Evolutionary conservation across 2,329 filamentous ascomycete species (phyloP), one percentile per base, ranked within the genome.

Genomic region (Lecanosticta acicola): DNA sequence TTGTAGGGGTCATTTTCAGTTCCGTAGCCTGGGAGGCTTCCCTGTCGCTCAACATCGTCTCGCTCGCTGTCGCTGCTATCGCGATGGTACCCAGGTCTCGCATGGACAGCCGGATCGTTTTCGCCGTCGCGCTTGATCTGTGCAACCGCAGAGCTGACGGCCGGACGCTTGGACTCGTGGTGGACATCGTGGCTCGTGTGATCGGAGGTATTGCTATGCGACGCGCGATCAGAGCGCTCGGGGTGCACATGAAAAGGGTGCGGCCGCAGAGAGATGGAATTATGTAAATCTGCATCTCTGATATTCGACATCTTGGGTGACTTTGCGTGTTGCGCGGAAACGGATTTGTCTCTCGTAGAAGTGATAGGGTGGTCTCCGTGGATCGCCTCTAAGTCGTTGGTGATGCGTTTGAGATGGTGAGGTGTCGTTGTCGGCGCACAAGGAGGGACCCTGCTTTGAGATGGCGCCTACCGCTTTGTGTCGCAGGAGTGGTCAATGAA

Each of bases 1-100:
- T 83, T 80, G 67, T 88, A 93, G 0, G 91, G 91, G 59, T 97
- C 91, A 59, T 80, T 84, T 54, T 83, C 80, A 19, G 68, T 66
- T 16, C 74, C 79, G 59, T 83, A 79, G 7, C 73, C 74, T 0
- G 83, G 81, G 5, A 78, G 68, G 13, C 51, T 57, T 32, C 72
- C 71, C 35, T 74, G 69, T 18, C 68, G 62, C 55, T 76, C 73
- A 49, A 74, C 59, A 43, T 74, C 54, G 36, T 58, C 61, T 35
- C 55, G 48, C 29, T 59, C 53, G 43, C 44, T 49, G 18, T 55
- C 56, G 41, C 51, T 57, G 44, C 60, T 59, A 47, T 60, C 54
- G 39, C 59, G 60, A 17, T 62, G 55, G 26, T 59, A 55, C 57
- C 60, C 52, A 56, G 66, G 68, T 41, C 51, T 59, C 41, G 40